Evolutionary conservation across 2,329 filamentous ascomycete genomes (phyloP).

Genomic region (Ophioceras dolichostomum): DNA sequence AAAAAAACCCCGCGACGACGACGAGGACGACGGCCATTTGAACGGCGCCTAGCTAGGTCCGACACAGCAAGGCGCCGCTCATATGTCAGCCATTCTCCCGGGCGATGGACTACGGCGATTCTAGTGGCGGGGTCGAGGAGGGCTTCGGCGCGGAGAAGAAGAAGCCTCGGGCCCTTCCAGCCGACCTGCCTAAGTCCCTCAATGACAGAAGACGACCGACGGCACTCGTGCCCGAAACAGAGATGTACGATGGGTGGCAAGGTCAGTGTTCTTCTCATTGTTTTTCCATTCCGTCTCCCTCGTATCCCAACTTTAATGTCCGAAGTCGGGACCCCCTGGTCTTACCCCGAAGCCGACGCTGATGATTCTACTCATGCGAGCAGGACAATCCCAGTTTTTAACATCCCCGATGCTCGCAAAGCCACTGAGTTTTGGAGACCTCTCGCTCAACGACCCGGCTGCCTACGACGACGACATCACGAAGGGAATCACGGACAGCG

Average conservation of each 20-base stretch:
- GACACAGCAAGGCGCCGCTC: too few relatives aligned
- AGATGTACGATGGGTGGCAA: slow-evolving; percentile 99
- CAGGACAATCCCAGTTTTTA: slow-evolving; percentile 92
- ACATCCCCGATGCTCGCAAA: slow-evolving; percentile 76
- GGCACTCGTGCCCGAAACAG: slow-evolving; percentile 67
- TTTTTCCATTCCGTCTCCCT: too few relatives aligned
- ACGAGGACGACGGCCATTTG: too few relatives aligned
- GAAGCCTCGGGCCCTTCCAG: slow-evolving; percentile 49
- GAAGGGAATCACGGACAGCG: slow-evolving; percentile 57
- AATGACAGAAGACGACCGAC: slow-evolving; percentile 67
- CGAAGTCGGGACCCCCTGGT: too few relatives aligned
- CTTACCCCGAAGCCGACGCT: slow-evolving; percentile 5
- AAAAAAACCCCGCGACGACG: too few relatives aligned
- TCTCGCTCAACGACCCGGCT: slow-evolving; percentile 67
- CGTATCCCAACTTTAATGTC: too few relatives aligned
- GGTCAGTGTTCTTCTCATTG: slow-evolving; percentile 33
- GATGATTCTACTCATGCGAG: slow-evolving; percentile 2
- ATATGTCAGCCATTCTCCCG: background rate
- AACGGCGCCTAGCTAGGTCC: too few relatives aligned
- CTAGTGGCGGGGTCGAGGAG: slow-evolving; percentile 2
- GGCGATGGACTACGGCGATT: slow-evolving; percentile 2
- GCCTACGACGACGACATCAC: slow-evolving; percentile 53
- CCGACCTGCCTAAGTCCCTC: slow-evolving; percentile 81
- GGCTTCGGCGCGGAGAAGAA: slow-evolving; percentile 13
- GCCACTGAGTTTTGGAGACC: slow-evolving; percentile 68